Evolutionary conservation across 345 rosid species (phyloP).

Genomic region (Eucalyptus pumila): DNA sequence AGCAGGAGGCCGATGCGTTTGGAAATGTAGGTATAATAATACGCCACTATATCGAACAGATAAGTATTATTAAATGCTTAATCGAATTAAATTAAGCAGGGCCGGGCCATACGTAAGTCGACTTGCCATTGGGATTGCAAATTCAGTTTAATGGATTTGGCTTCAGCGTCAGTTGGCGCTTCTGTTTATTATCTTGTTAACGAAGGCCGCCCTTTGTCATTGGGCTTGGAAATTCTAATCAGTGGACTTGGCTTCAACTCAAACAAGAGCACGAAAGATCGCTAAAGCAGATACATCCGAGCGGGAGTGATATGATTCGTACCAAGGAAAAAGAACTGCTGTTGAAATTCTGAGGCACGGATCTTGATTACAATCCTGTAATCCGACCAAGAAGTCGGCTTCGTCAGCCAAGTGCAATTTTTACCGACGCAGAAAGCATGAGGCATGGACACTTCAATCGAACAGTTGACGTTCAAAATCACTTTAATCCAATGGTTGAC

Average conservation of each 20-base stretch:
- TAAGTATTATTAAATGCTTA: neutral
- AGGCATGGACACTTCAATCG: accelerated
- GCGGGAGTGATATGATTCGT: neutral
- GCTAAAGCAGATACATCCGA: neutral
- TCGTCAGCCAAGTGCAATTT: neutral
- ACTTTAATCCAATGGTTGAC: too few relatives aligned
- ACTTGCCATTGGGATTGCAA: neutral
- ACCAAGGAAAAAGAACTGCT: neutral
- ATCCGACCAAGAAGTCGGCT: accelerated
- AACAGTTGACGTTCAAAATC: neutral
- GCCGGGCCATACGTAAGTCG: neutral
- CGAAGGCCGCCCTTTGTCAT: neutral
- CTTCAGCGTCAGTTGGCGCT: neutral
- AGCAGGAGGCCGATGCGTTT: neutral
- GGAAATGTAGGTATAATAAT: neutral
- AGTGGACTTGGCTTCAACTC: neutral
- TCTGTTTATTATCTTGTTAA: neutral
- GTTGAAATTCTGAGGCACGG: neutral
- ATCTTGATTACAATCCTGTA: accelerated
- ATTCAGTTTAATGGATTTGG: neutral
- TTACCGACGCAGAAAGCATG: neutral
- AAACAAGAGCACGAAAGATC: neutral
- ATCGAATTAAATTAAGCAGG: neutral
- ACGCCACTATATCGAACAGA: neutral
- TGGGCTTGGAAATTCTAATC: neutral